phyloP scores from a whole-genome alignment of 108 stramenopile genomes.

The Fragilaria crotonensis region DNA sequence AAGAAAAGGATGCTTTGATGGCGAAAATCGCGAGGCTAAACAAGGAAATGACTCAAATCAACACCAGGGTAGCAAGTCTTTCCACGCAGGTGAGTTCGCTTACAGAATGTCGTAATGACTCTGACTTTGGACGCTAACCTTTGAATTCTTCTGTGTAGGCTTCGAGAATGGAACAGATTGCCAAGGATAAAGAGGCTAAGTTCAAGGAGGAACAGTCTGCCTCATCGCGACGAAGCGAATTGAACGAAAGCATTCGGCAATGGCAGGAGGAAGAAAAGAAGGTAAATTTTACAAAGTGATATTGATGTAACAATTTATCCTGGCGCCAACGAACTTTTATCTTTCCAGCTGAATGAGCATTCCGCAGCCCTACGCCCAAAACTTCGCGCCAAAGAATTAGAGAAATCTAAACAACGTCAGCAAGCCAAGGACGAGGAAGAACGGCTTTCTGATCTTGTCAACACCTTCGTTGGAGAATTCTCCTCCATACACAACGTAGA shows the following conservation, averaged over 20 bases:
- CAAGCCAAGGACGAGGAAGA: conserved; percentile 34
- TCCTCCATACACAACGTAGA: too few relatives aligned
- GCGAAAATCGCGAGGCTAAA: conserved; percentile 53
- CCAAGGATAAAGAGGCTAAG: conserved; percentile 54
- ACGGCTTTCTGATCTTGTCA: conserved; percentile 11
- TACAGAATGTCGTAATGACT: too few relatives aligned
- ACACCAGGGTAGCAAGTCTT: conserved; percentile 21
- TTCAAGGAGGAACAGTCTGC: conserved; percentile 50
- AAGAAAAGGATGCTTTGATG: conserved; percentile 51
- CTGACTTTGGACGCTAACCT: too few relatives aligned
- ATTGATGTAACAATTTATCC: background rate
- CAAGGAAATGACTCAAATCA: conserved; percentile 49
- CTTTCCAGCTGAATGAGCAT: conserved; percentile 42
- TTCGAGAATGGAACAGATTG: conserved; percentile 47
- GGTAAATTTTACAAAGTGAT: background rate
- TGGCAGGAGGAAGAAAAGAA: conserved; percentile 31
- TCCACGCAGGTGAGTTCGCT: conserved; percentile 2
- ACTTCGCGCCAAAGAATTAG: conserved; percentile 31
- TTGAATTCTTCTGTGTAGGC: too few relatives aligned
- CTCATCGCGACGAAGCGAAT: conserved; percentile 33
- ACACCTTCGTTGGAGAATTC: too few relatives aligned
- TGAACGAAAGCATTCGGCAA: conserved; percentile 34
- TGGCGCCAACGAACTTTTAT: too few relatives aligned
- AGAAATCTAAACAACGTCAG: conserved; percentile 17
- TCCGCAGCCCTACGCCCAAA: conserved; percentile 40